These are phyloP conservation scores for Cucumis melo DNA, from an alignment of 306 rosid genomes.

Conservation along the genomic window DNA sequence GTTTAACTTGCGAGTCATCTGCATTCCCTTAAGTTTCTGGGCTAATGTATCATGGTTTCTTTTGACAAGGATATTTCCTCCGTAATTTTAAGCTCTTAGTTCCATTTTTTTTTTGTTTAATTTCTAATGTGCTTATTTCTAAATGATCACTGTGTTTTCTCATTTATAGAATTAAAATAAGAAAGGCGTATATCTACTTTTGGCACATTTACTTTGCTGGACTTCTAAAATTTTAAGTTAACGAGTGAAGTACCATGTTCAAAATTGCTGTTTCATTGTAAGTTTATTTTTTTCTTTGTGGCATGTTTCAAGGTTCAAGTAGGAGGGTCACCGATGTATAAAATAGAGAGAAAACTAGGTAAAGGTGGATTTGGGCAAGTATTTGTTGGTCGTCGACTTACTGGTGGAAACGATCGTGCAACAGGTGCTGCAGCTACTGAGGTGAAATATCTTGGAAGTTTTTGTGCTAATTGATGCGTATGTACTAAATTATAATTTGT, in stretches of 20 bases:
- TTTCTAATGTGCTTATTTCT: neutral
- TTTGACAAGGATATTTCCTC: neutral
- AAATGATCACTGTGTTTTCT: neutral
- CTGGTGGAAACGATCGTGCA: conserved; percentile 63
- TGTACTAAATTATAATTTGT: neutral
- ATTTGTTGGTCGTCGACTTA: conserved; percentile 69
- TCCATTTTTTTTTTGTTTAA: neutral
- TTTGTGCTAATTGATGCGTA: neutral
- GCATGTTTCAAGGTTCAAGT: conserved; percentile 51
- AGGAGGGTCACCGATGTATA: conserved; percentile 75
- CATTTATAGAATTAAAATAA: neutral
- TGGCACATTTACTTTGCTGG: neutral
- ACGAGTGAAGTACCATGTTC: neutral
- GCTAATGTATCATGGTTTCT: neutral
- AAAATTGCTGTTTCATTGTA: neutral
- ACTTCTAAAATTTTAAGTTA: neutral
- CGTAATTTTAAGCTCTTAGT: neutral
- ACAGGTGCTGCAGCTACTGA: conserved; percentile 69
- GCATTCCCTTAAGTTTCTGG: neutral
- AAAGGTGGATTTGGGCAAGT: conserved; percentile 97
- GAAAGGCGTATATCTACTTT: neutral
- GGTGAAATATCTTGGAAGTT: conserved; percentile 21
- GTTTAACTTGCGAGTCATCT: neutral
- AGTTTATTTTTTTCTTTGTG: neutral
- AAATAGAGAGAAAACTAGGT: conserved; percentile 72